Base-by-base conservation (phyloP, 1,284 basidiomycete species). In the Irpex lacteus region DNA sequence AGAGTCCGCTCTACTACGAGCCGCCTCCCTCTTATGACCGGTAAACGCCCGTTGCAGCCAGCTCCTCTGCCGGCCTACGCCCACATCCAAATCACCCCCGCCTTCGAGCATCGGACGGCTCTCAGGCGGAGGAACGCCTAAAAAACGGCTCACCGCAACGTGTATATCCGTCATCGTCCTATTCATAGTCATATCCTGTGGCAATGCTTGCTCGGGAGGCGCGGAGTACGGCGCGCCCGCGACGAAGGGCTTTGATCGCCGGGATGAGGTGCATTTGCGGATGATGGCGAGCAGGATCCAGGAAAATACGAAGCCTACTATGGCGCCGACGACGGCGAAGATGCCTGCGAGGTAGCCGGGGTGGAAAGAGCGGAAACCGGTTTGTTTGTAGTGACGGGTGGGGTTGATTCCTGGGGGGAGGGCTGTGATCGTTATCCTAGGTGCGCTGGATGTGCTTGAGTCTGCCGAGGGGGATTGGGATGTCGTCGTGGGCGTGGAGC, bases 331-430 rank as follows among this genome's bases (percentile, higher is more conserved):
- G 1, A 75, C 62, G 5, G 75, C 71, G 44, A 82, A 81, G 19
- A 84, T 58, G 0, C 82, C 80, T 1, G 76, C 66, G 36, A 83
- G 76, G 52, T 77, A 80, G 13, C 76, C 70, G 13, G 76, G 58
- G 62, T 80, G 75, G 64, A 81, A 74, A 2, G 65, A 36, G 50
- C 26, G 58, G 18, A 21, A 59, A 32, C n/a, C 58, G 18, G 50
- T 53, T 3, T 49, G 62, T 61, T 68, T 53, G 58, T 59, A 66
- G 56, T 71, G 59, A 57, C 67, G 69, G 53, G 70, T 70, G 34
- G 72, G 65, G 18, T 71, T 75, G 60, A 70, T 73, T 0, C 72
- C 67, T 0, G 82, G 78, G n/a, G 81, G 76, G n/a, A 80, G 69
- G 11, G 80, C 79, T 9, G 80, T 77, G 63, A 80, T 77, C 7